These are phyloP conservation scores for Inga laurina DNA, from an alignment of 306 rosid genomes.

Conservation along the genomic window DNA sequence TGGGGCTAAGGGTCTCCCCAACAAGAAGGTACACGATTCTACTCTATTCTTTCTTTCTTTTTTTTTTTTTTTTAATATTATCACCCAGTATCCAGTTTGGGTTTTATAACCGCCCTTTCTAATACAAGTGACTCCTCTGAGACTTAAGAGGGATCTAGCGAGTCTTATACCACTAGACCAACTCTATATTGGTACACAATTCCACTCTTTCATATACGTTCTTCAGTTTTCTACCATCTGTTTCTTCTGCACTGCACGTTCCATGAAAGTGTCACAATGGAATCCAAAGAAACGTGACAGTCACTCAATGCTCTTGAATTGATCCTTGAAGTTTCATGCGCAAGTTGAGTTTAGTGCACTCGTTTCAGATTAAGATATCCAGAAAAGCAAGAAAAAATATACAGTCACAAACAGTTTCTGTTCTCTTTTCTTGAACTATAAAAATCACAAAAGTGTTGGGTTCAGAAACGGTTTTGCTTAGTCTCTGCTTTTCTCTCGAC, in stretches of 20 bases:
- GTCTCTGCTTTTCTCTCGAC: slow-evolving; percentile 2
- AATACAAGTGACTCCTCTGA: no score
- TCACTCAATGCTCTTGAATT: neutral
- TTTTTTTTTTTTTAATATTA: no score
- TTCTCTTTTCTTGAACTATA: neutral
- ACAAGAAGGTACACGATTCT: slow-evolving; percentile 66
- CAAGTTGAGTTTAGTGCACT: slow-evolving; percentile 26
- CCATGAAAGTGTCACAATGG: slow-evolving; percentile 17
- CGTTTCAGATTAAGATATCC: slow-evolving; percentile 3
- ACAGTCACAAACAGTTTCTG: neutral
- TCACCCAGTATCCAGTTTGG: no score
- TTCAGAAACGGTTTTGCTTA: slow-evolving; percentile 36
- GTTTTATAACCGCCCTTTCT: rapidly evolving
- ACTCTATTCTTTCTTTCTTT: neutral
- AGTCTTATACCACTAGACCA: no score
- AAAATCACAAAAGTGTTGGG: slow-evolving; percentile 23
- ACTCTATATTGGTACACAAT: slow-evolving; percentile 39
- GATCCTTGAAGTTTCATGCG: neutral
- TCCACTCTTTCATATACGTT: slow-evolving; percentile 1
- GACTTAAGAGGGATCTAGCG: no score
- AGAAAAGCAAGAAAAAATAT: slow-evolving; percentile 15
- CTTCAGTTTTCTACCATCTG: slow-evolving; percentile 34
- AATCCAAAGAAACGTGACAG: slow-evolving; percentile 19
- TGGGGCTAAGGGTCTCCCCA: slow-evolving; percentile 91
- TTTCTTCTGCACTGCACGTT: slow-evolving; percentile 39